phyloP scores from a whole-genome alignment of 2,329 filamentous ascomycete genomes.

The Sclerotinia trifoliorum region DNA sequence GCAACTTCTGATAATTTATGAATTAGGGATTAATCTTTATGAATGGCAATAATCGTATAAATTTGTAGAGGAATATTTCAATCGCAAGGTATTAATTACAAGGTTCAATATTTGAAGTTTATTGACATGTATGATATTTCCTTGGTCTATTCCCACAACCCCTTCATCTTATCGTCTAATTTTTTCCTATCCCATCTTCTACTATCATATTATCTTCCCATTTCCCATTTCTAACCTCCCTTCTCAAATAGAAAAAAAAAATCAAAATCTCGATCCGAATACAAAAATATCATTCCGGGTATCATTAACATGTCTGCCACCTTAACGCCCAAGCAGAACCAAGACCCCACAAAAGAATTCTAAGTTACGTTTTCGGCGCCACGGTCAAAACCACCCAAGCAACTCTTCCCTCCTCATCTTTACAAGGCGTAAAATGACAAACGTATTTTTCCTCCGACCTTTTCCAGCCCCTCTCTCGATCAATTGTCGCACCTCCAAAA shows the following conservation, averaged over 20 bases:
- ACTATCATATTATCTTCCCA: neutral
- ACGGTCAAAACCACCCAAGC: slow-evolving; percentile 42
- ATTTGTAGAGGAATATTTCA: too few relatives aligned
- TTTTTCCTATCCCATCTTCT: neutral
- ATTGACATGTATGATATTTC: too few relatives aligned
- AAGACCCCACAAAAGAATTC: too few relatives aligned
- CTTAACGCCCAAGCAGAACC: neutral
- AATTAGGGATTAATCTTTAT: too few relatives aligned
- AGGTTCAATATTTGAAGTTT: too few relatives aligned
- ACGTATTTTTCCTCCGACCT: slow-evolving; percentile 36
- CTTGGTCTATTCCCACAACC: neutral
- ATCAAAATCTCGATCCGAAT: neutral
- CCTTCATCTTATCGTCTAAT: slow-evolving; percentile 7
- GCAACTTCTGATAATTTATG: too few relatives aligned
- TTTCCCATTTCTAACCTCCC: neutral
- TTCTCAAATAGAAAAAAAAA: neutral
- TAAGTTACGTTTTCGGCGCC: slow-evolving; percentile 33
- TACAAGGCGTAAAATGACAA: slow-evolving; percentile 47
- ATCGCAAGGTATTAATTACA: too few relatives aligned
- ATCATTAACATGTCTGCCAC: neutral
- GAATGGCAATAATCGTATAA: too few relatives aligned
- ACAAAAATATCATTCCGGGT: neutral
- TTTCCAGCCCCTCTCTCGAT: slow-evolving; percentile 20
- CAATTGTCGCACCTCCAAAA: slow-evolving; percentile 18
- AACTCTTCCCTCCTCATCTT: slow-evolving; percentile 41